phyloP scores from a whole-genome alignment of 305 asterid genomes.

The Ruellia speciosa region DNA sequence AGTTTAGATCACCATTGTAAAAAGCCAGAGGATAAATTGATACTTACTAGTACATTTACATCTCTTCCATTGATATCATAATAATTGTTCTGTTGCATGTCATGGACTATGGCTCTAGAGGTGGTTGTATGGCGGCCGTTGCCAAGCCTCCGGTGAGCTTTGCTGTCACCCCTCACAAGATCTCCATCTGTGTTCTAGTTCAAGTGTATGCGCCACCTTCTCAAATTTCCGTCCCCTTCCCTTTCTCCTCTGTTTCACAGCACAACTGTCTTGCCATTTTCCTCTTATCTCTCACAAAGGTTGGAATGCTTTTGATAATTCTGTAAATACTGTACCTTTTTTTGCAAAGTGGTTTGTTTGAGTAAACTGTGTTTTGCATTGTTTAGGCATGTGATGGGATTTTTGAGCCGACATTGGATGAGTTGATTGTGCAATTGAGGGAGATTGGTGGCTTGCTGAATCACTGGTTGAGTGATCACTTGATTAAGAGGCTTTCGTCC shows the following conservation, averaged over 20 bases:
- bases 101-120: too few relatives aligned
- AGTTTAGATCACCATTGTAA: too few relatives aligned
- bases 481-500: constrained; percentile 49
- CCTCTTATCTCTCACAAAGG: constrained; percentile 75
- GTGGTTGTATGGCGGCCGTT: constrained; percentile 27
- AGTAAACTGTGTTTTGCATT: constrained; percentile 11
- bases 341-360: constrained; percentile 1
- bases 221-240: constrained; percentile 58
- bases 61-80: too few relatives aligned
- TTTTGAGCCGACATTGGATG: constrained; percentile 75
- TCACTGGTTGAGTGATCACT: constrained; percentile 67
- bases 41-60: too few relatives aligned
- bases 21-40: too few relatives aligned
- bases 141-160: constrained; percentile 55
- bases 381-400: constrained; percentile 60
- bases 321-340: neutral
- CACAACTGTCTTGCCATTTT: constrained; percentile 76
- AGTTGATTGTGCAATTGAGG: constrained; percentile 45
- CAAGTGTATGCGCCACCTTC: constrained; percentile 82
- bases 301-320: constrained; percentile 11
- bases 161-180: constrained; percentile 74
- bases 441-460: constrained; percentile 52
- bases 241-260: constrained; percentile 74
- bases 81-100: too few relatives aligned
- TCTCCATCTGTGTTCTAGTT: constrained; percentile 63